Percentiles rank a stretch among this genome's conserved stretches.
These are phyloP conservation scores for Pilasporangium apinafurcum DNA, from an alignment of 352 stramenopile genomes.

Conservation along the genomic window DNA sequence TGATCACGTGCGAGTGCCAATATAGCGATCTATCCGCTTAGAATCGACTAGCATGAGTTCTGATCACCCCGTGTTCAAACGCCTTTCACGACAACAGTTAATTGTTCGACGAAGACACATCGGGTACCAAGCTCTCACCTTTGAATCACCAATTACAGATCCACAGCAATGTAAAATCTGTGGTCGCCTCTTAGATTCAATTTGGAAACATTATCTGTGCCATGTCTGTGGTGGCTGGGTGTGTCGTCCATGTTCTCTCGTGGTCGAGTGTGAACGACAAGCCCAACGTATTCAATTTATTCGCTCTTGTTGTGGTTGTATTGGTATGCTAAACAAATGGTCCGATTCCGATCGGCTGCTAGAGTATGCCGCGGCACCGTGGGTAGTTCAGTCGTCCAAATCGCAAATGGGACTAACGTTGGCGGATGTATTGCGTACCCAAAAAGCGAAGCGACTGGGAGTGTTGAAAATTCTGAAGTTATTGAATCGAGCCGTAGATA, in stretches of 20 bases:
- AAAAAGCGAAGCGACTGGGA: constrained; percentile 17
- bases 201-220: constrained; percentile 43
- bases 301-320: constrained; percentile 34
- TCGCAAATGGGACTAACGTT: constrained; percentile 37
- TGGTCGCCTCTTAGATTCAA: constrained; percentile 28
- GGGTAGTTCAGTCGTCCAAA: constrained; percentile 24
- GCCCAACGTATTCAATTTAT: constrained; percentile 39
- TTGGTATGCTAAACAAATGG: constrained; percentile 46
- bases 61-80: constrained; percentile 51
- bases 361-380: constrained; percentile 18
- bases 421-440: constrained; percentile 26
- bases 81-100: constrained; percentile 40
- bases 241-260: constrained; percentile 40
- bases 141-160: constrained; percentile 6
- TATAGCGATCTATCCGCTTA: too few relatives aligned
- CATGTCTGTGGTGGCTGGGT: constrained; percentile 47
- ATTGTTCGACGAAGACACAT: constrained; percentile 38
- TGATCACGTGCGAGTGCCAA: too few relatives aligned
- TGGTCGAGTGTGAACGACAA: constrained; percentile 46
- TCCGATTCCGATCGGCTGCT: constrained; percentile 25
- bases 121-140: constrained; percentile 38
- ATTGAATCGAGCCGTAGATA: constrained; percentile 15
- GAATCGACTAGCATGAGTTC: too few relatives aligned
- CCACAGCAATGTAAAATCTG: constrained; percentile 31
- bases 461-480: constrained; percentile 28